phyloP scores from a whole-genome alignment of 2,329 filamentous ascomycete genomes.

The Calycina marina region DNA sequence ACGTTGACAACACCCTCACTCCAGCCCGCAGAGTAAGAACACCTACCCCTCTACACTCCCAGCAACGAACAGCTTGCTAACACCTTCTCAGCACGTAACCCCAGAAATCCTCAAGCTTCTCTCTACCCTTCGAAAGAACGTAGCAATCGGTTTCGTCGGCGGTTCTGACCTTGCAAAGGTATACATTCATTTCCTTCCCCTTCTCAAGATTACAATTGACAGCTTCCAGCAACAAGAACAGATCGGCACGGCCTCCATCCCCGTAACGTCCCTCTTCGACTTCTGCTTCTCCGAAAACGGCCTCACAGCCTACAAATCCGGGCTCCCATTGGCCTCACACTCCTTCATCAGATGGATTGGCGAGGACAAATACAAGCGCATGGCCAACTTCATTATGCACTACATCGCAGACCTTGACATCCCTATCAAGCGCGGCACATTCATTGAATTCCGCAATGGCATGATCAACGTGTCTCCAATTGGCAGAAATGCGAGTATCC shows the following conservation, averaged over 20 bases:
- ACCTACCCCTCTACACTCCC: slow-evolving; percentile 1
- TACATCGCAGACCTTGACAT: slow-evolving; percentile 76
- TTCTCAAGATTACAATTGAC: neutral
- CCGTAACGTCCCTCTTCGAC: slow-evolving; percentile 81
- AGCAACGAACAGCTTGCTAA: slow-evolving; percentile 1
- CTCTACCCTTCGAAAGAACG: slow-evolving; percentile 66
- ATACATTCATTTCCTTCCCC: neutral
- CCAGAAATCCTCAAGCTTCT: slow-evolving; percentile 77
- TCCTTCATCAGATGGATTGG: slow-evolving; percentile 89
- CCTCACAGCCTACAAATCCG: slow-evolving; percentile 76
- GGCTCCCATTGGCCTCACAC: slow-evolving; percentile 57
- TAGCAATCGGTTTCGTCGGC: slow-evolving; percentile 82
- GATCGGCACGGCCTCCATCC: slow-evolving; percentile 52
- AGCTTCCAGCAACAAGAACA: slow-evolving; percentile 76
- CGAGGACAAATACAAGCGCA: slow-evolving; percentile 66
- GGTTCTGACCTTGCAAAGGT: slow-evolving; percentile 73
- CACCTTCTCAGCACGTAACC: slow-evolving; percentile 40
- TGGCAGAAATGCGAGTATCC: slow-evolving; percentile 68
- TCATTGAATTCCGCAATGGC: slow-evolving; percentile 79
- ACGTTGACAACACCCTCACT: slow-evolving; percentile 88
- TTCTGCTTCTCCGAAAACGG: slow-evolving; percentile 98
- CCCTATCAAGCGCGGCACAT: slow-evolving; percentile 71
- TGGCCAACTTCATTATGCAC: slow-evolving; percentile 63
- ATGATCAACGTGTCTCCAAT: slow-evolving; percentile 81
- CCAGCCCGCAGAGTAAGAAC: slow-evolving; percentile 59